A percentile compares a stretch with the other conserved stretches of the same genome.
These are phyloP conservation scores for Epichloe sibirici DNA, from an alignment of 2,329 filamentous ascomycete species.

Conservation along the genomic window DNA sequence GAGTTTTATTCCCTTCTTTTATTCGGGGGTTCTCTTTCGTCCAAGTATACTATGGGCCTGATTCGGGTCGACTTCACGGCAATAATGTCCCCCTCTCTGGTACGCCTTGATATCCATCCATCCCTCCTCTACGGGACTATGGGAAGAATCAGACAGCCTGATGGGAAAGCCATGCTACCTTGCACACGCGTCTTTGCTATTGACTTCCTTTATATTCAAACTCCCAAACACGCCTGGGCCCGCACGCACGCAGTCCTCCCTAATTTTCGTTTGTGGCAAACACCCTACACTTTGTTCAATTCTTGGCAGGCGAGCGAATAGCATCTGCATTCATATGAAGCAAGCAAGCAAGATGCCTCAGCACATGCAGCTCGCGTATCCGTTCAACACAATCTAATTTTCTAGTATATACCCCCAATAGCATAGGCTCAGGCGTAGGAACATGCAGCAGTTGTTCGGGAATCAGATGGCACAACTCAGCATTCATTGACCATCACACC, in stretches of 20 bases:
- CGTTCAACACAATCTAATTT: constrained; percentile 14
- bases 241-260: neutral
- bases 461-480: neutral
- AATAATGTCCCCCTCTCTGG: too few relatives aligned
- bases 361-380: constrained; percentile 1
- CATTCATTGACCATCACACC: neutral
- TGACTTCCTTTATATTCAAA: neutral
- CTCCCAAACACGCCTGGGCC: neutral
- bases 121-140: neutral
- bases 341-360: neutral
- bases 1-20: constrained; percentile 1
- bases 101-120: neutral
- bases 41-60: neutral
- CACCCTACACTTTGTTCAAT: neutral
- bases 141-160: neutral
- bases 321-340: neutral
- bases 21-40: neutral
- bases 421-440: neutral
- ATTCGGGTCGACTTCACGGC: too few relatives aligned
- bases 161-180: neutral
- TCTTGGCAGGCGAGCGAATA: neutral
- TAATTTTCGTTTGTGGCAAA: neutral
- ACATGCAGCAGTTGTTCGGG: neutral
- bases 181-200: neutral
- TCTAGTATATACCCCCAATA: constrained; percentile 12